These are phyloP conservation scores for Babesia caballi DNA, from an alignment of 169 alveolate species.

Conservation along the genomic window DNA sequence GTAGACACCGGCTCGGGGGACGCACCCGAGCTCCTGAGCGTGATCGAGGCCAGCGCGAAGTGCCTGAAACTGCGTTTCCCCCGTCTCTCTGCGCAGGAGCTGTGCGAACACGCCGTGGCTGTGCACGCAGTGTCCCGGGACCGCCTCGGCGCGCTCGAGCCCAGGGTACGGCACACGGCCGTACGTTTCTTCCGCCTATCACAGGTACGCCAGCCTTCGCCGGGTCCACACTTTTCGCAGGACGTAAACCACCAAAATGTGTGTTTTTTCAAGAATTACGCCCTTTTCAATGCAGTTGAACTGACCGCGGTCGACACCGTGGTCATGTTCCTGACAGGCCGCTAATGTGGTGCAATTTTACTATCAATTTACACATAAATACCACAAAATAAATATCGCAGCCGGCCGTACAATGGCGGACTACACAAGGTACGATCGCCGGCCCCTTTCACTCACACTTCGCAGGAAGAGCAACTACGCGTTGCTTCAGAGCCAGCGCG, in stretches of 20 bases:
- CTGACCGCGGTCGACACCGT: conserved; percentile 27
- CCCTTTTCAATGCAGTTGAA: conserved; percentile 19
- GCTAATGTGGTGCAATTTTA: conserved; percentile 24
- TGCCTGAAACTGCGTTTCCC: conserved; percentile 22
- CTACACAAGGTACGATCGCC: conserved; percentile 52
- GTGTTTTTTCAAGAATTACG: conserved; percentile 30
- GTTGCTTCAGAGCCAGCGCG: conserved; percentile 57
- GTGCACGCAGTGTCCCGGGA: not conserved
- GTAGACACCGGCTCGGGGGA: conserved; percentile 9
- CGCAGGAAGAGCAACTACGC: conserved; percentile 58
- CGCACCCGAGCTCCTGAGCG: not conserved
- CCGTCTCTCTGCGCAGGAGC: not conserved
- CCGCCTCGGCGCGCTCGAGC: not conserved
- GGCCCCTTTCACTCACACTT: not conserved
- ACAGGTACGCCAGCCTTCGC: conserved; percentile 1
- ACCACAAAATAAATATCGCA: not conserved
- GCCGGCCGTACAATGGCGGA: conserved; percentile 35
- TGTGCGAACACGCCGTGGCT: conserved; percentile 19
- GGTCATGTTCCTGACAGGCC: conserved; percentile 26
- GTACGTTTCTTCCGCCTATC: conserved; percentile 5
- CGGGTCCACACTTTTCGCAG: not conserved
- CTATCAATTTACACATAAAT: not conserved
- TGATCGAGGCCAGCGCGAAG: conserved; percentile 19
- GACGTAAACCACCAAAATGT: conserved; percentile 18
- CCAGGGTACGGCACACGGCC: conserved; percentile 1